Evolutionary conservation across 1,284 basidiomycete species (phyloP), one percentile per base, ranked within the genome.

Genomic region (Fomitopsis betulina): DNA sequence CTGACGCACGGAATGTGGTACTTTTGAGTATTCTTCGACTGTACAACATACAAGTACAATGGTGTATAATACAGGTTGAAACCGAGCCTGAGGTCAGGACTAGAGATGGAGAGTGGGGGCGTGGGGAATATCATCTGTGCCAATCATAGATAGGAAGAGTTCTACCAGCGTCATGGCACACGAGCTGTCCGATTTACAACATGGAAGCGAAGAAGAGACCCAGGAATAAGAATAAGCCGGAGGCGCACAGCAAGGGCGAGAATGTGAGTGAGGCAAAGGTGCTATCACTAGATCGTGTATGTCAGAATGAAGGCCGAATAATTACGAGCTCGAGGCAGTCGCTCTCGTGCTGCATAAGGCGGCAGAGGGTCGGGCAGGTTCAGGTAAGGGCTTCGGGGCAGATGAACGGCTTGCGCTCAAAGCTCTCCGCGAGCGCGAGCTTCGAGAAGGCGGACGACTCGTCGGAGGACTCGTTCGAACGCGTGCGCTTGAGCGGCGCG

Each of bases 401-500:
- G 19, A 51, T 51, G 9, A 47, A 7, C 45, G 45, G 45, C 49
- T 51, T 51, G 10, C 49, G 49, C 49, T 51, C 49, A 32, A 33
- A 51, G 33, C 38, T 50, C n/a, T 45, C 56, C 19, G 40, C 39
- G 17, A 42, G 32, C 21, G 23, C 39, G 21, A 40, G 43, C 38
- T 30, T 43, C 33, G 51, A 35, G 38, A 59, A 27, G 13, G 32
- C 42, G 8, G 45, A 49, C 5, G 47, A 47, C 23, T n/a, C 17
- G 42, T 19, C 15, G 33, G 55, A 57, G 7, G 51, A 45, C 35
- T 37, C 35, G 43, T 52, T 57, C 13, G 66, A 64, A 27, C 62
- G 59, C 51, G 62, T 61, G 45, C 66, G 64, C 60, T 67, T 67
- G 57, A 63, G 59, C 32, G 66, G 63, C 42, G 58, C 55, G 6